phyloP scores from a whole-genome alignment of 108 stramenopile species.

The Thalassiosira profunda region DNA sequence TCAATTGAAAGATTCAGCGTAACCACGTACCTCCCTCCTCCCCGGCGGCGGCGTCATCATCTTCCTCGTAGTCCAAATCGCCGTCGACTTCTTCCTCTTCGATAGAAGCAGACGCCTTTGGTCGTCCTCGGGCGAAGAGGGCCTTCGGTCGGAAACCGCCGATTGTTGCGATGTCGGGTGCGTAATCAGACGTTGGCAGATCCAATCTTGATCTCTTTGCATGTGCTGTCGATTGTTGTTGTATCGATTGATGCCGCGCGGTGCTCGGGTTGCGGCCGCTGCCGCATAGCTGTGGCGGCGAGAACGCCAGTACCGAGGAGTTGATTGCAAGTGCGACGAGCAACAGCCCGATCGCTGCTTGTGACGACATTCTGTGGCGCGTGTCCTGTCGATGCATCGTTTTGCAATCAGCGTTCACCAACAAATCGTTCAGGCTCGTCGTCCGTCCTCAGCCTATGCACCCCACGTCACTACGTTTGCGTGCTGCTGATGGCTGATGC shows the following conservation, averaged over 20 bases:
- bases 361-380: too few relatives aligned
- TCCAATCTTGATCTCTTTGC: background rate
- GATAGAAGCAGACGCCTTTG: slow-evolving; percentile 9
- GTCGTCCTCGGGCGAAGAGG: slow-evolving; percentile 13
- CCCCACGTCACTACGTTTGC: too few relatives aligned
- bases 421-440: too few relatives aligned
- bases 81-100: slow-evolving; percentile 7
- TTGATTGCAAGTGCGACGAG: too few relatives aligned
- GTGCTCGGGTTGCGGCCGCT: background rate
- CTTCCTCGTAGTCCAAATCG: slow-evolving; percentile 20
- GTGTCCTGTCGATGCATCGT: too few relatives aligned
- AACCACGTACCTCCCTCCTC: background rate
- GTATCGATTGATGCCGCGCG: background rate
- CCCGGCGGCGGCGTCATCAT: slow-evolving; percentile 14
- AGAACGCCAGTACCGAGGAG: too few relatives aligned
- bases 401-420: too few relatives aligned
- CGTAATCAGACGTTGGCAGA: background rate
- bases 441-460: too few relatives aligned
- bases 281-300: background rate
- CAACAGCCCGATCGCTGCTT: too few relatives aligned
- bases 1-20: background rate
- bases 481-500: too few relatives aligned
- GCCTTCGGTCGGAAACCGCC: background rate
- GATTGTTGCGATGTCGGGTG: background rate
- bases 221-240: background rate